phyloP scores from a whole-genome alignment of 1,139 yeast genomes.

The Hemisphaericaspora xylofermentans region DNA sequence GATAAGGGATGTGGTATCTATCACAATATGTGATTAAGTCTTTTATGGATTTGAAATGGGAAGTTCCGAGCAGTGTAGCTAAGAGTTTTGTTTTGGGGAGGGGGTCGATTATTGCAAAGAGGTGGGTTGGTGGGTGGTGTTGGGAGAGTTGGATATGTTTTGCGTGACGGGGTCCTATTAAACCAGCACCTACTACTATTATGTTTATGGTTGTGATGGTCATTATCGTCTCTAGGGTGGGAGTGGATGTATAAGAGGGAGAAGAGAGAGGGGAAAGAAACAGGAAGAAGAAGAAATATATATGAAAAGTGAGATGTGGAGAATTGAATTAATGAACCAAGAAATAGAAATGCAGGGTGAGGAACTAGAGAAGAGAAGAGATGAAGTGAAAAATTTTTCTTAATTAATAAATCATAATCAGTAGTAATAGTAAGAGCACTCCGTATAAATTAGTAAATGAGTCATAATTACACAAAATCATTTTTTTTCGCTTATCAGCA shows the following conservation, averaged over 20 bases:
- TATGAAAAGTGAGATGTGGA: too few species aligned
- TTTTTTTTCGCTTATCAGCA: too few species aligned
- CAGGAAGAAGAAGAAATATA: too few species aligned
- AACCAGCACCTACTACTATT: slow-evolving; percentile 39
- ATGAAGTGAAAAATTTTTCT: background rate
- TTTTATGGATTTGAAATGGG: slow-evolving; percentile 27
- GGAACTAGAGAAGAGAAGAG: background rate
- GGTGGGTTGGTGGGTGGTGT: slow-evolving; percentile 24
- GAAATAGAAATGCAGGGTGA: background rate
- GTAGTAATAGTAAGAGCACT: too few species aligned
- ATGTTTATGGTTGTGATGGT: slow-evolving; percentile 17
- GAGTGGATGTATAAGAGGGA: background rate
- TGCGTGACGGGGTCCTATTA: slow-evolving; percentile 46
- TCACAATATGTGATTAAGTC: slow-evolving; percentile 30
- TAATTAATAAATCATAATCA: too few species aligned
- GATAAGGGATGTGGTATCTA: slow-evolving; percentile 22
- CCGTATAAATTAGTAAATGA: too few species aligned
- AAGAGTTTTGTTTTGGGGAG: slow-evolving; percentile 22
- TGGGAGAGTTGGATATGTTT: slow-evolving; percentile 26
- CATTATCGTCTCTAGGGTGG: slow-evolving; percentile 12
- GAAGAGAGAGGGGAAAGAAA: too few species aligned
- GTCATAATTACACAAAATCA: too few species aligned
- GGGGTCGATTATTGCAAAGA: slow-evolving; percentile 40
- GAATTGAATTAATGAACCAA: too few species aligned
- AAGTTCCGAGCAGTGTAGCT: slow-evolving; percentile 26